A percentile compares a stretch with the other conserved stretches of the same genome.
These are phyloP conservation scores for Phytophthora agathidicida DNA, from an alignment of 352 stramenopile species.

Conservation along the genomic window DNA sequence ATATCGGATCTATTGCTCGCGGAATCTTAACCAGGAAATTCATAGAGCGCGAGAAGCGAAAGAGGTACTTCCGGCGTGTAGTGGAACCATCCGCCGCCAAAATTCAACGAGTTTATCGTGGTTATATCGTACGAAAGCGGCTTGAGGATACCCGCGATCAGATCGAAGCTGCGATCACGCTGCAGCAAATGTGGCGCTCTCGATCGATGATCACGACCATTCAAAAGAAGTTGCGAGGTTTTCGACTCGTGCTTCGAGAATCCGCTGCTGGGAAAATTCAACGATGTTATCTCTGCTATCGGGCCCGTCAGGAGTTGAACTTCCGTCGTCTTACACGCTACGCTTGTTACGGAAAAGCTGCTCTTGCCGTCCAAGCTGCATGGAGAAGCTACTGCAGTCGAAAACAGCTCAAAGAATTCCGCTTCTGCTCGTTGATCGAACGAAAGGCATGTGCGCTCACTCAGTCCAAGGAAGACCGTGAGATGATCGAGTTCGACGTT, in stretches of 20 bases:
- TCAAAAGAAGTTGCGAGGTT: conserved; percentile 42
- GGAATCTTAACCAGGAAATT: conserved; percentile 70
- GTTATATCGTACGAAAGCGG: conserved; percentile 56
- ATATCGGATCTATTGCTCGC: conserved; percentile 65
- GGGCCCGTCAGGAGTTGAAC: conserved; percentile 45
- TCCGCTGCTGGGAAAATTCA: conserved; percentile 55
- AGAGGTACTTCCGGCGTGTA: conserved; percentile 46
- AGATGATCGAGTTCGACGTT: conserved; percentile 80
- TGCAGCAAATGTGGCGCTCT: conserved; percentile 79
- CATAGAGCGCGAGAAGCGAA: conserved; percentile 50
- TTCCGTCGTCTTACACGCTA: conserved; percentile 48
- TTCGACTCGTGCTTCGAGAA: conserved; percentile 48
- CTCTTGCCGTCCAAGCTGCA: conserved; percentile 68
- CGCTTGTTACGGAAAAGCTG: conserved; percentile 54
- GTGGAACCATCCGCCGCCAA: conserved; percentile 47
- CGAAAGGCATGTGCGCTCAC: conserved; percentile 63
- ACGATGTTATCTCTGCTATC: conserved; percentile 65
- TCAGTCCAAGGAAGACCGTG: conserved; percentile 53
- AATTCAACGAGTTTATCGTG: conserved; percentile 80
- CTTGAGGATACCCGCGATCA: conserved; percentile 62
- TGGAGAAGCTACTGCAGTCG: conserved; percentile 75
- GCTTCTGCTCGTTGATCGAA: conserved; percentile 71
- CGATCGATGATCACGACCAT: conserved; percentile 52
- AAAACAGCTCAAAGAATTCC: conserved; percentile 64
- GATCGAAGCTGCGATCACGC: conserved; percentile 70